phyloP scores from a whole-genome alignment of 352 stramenopile genomes.

The Globisporangium echinulatum region DNA sequence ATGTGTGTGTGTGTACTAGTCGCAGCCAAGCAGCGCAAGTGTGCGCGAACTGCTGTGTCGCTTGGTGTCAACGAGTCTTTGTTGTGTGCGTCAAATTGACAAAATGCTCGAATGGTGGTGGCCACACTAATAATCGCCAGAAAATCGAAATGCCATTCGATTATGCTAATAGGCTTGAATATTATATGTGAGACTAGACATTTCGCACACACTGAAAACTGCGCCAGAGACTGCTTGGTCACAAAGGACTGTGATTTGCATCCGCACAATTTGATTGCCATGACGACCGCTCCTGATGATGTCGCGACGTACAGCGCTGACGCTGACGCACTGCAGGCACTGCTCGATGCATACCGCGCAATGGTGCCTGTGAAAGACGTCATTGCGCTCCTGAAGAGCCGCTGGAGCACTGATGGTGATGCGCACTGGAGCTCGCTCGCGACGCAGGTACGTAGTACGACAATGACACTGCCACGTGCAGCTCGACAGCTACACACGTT shows the following conservation, averaged over 20 bases:
- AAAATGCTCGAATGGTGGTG: too few species aligned
- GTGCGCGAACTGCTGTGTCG: too few species aligned
- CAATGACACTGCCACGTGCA: neutral
- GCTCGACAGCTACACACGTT: too few species aligned
- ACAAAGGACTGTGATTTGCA: neutral
- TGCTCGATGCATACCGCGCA: constrained; percentile 57
- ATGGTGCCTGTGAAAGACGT: constrained; percentile 50
- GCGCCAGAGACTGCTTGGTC: neutral
- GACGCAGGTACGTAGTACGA: constrained; percentile 34
- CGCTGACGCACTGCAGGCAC: constrained; percentile 16
- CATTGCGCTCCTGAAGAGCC: constrained; percentile 28
- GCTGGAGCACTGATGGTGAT: constrained; percentile 10
- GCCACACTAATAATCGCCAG: neutral
- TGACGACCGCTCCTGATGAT: too few species aligned
- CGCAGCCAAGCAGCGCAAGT: neutral
- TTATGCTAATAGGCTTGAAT: neutral
- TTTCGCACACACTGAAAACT: neutral
- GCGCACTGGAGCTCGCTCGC: constrained; percentile 40
- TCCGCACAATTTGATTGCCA: neutral
- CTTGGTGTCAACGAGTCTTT: too few species aligned
- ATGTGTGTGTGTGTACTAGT: neutral
- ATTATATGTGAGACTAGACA: neutral
- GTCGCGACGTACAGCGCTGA: too few species aligned
- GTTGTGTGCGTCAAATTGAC: too few species aligned
- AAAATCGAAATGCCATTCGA: neutral